Conservation (phyloP, 345 rosid species). For the Noccaea caerulescens region DNA sequence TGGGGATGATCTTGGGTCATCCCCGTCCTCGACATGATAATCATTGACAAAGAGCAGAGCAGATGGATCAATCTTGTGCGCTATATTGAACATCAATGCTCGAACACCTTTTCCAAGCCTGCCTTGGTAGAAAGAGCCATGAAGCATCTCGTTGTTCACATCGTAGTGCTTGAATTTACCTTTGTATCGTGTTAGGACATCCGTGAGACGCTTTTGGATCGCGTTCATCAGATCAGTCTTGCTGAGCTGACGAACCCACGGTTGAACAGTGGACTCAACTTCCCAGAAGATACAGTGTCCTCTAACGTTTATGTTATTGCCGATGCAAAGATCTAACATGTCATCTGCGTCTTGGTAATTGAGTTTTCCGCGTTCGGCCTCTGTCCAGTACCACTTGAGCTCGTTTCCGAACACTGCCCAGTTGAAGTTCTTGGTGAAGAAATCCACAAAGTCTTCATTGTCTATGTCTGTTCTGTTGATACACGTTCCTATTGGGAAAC, state of each 20-base stretch:
- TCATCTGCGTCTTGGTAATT: constrained; percentile 88
- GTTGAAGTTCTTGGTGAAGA: constrained; percentile 72
- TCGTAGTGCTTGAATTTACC: constrained; percentile 84
- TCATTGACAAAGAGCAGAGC: constrained; percentile 82
- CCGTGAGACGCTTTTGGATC: constrained; percentile 51
- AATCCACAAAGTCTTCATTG: constrained; percentile 76
- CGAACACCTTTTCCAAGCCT: constrained; percentile 65
- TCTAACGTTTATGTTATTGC: constrained; percentile 60
- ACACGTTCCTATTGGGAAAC: constrained; percentile 84
- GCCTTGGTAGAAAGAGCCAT: constrained; percentile 77
- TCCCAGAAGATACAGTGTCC: constrained; percentile 66
- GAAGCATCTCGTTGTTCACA: constrained; percentile 66
- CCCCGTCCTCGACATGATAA: constrained; percentile 82
- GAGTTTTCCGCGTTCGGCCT: constrained; percentile 69
- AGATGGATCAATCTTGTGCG: constrained; percentile 72
- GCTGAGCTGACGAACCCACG: constrained; percentile 54
- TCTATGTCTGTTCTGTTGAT: constrained; percentile 75
- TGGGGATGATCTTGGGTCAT: constrained; percentile 69
- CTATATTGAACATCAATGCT: constrained; percentile 71
- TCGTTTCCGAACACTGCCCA: constrained; percentile 96
- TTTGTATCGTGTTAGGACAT: constrained; percentile 55
- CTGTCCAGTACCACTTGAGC: constrained; percentile 93
- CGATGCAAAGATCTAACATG: constrained; percentile 68
- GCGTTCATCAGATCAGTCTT: constrained; percentile 46
- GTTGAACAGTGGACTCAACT: constrained; percentile 52